Percentiles rank a stretch among this genome's conserved stretches.
Conservation (phyloP, 306 rosid genomes). For the Comarum palustre region DNA sequence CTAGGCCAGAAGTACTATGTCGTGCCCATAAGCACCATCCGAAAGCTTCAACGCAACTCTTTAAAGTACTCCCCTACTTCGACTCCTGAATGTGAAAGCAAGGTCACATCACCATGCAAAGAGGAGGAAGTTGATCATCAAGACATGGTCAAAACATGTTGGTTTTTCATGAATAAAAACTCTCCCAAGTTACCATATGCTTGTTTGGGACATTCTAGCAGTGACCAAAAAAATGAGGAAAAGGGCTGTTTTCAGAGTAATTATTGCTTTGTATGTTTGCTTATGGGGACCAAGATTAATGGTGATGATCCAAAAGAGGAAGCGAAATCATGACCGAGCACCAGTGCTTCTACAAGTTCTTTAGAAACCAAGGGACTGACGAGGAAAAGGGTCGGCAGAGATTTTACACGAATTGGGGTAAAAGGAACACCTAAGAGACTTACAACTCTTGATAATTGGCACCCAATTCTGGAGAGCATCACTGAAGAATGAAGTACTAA, state of each 20-base stretch:
- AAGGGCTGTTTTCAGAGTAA: slow-evolving; percentile 12
- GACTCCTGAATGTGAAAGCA: slow-evolving; percentile 20
- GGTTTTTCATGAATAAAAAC: background rate
- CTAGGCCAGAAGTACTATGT: slow-evolving; percentile 62
- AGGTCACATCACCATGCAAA: slow-evolving; percentile 19
- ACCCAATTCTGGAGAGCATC: slow-evolving; percentile 56
- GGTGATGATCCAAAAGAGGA: slow-evolving; percentile 22
- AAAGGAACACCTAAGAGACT: slow-evolving; percentile 40
- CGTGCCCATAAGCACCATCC: slow-evolving; percentile 49
- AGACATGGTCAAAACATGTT: slow-evolving; percentile 20
- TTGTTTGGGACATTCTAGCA: slow-evolving; percentile 3
- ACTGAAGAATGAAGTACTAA: slow-evolving; percentile 44
- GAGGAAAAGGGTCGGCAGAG: slow-evolving; percentile 27
- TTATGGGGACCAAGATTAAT: slow-evolving; percentile 14
- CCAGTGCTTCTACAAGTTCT: background rate
- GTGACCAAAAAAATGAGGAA: background rate
- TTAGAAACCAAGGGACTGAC: slow-evolving; percentile 18
- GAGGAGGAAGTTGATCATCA: slow-evolving; percentile 24
- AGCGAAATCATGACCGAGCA: slow-evolving; percentile 23
- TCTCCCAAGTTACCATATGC: background rate
- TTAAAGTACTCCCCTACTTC: slow-evolving; percentile 38
- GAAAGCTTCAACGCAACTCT: slow-evolving; percentile 54
- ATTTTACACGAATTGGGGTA: slow-evolving; percentile 19
- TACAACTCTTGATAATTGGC: slow-evolving; percentile 44
- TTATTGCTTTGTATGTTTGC: slow-evolving; percentile 24